A percentile compares a stretch with the other conserved stretches of the same genome.
Conservation (phyloP, 139 green algal genomes). For the Tetradesmus obliquus region DNA sequence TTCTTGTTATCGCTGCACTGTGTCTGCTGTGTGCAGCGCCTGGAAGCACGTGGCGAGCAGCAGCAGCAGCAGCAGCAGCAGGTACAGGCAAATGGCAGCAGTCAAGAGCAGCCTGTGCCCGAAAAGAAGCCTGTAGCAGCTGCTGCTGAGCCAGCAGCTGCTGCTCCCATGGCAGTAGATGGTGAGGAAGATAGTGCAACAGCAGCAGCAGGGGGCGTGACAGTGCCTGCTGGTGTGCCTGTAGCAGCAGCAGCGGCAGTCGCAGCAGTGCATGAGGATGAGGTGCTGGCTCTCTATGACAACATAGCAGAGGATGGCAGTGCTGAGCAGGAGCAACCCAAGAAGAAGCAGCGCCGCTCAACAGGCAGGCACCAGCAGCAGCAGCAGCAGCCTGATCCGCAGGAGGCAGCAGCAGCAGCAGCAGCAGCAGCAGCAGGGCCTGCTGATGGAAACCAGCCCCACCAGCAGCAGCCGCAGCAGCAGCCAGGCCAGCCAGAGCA, state of each 20-base stretch:
- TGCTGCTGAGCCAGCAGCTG: background rate
- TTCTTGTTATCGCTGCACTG: too few relatives aligned
- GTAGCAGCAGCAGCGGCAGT: background rate
- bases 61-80: background rate
- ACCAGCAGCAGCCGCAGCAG: conserved; percentile 13
- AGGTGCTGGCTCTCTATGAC: conserved; percentile 32
- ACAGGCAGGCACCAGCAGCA: conserved; percentile 8
- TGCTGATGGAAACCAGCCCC: background rate
- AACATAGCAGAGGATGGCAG: background rate
- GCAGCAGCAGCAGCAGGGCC: background rate
- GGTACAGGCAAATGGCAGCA: background rate
- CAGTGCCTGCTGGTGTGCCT: background rate
- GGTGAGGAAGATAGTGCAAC: background rate
- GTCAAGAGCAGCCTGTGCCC: background rate
- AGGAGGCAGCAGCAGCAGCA: background rate
- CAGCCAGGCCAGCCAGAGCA: background rate
- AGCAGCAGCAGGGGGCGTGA: background rate
- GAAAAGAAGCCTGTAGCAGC: background rate
- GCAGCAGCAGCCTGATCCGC: background rate
- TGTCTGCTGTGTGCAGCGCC: background rate
- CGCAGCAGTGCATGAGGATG: conserved; percentile 1
- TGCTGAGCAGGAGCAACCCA: background rate
- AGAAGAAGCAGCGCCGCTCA: background rate
- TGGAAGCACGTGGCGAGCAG: background rate
- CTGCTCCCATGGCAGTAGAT: background rate